A percentile compares a stretch with the other conserved stretches of the same genome.
phyloP scores from a whole-genome alignment of 345 rosid genomes.

The Conringia planisiliqua region DNA sequence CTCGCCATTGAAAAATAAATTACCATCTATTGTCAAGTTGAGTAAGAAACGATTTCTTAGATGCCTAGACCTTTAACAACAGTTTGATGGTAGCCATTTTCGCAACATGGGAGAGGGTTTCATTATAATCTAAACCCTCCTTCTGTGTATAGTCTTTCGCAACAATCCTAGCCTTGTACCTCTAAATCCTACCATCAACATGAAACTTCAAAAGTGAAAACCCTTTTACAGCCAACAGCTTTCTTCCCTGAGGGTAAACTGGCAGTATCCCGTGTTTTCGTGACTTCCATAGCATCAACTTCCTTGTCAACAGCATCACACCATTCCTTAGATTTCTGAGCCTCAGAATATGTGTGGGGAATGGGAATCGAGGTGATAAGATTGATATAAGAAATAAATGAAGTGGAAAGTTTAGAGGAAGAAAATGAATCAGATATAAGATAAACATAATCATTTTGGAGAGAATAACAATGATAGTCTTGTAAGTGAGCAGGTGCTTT shows the following conservation, averaged over 20 bases:
- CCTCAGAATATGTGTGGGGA: not conserved
- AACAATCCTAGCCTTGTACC: not conserved
- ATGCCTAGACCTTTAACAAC: not conserved
- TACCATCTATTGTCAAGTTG: not conserved
- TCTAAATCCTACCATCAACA: not conserved
- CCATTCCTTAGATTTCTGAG: not conserved
- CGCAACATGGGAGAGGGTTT: not conserved
- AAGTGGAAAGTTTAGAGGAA: not conserved
- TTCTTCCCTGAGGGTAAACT: not conserved
- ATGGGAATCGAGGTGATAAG: not conserved
- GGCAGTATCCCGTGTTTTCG: not conserved
- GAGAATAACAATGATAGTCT: too few species aligned
- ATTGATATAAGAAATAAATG: not conserved
- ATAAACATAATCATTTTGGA: fast-evolving
- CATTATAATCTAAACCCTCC: not conserved
- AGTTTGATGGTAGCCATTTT: not conserved
- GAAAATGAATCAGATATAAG: not conserved
- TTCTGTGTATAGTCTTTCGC: not conserved
- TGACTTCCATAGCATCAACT: not conserved
- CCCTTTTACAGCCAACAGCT: not conserved
- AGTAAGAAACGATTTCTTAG: not conserved
- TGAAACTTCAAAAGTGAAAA: not conserved
- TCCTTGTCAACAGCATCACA: not conserved
- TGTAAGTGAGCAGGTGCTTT: too few species aligned
- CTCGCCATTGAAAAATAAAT: not conserved